phyloP scores from a whole-genome alignment of 306 rosid genomes.

The Rosa multiflora region DNA sequence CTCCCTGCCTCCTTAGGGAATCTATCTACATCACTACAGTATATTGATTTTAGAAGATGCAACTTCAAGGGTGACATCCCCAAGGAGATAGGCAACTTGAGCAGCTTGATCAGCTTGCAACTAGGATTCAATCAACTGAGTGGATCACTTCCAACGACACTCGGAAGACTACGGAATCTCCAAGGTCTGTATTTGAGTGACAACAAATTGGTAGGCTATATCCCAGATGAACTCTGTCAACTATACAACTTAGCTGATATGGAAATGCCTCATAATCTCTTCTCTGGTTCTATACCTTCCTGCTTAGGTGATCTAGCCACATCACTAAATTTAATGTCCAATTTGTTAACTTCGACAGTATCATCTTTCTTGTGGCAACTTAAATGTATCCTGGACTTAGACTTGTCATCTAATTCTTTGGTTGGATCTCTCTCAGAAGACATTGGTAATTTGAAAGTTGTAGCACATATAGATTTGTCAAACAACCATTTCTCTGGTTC shows the following conservation, averaged over 20 bases:
- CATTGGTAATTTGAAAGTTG: background rate
- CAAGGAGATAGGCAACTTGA: background rate
- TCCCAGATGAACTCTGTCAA: constrained; percentile 9
- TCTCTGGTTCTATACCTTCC: constrained; percentile 15
- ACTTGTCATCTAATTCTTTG: constrained; percentile 13
- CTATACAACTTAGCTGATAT: background rate
- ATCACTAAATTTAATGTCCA: background rate
- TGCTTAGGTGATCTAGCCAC: constrained; percentile 7
- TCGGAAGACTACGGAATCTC: background rate
- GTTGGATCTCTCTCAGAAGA: constrained; percentile 1
- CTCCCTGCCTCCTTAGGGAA: background rate
- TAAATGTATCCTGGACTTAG: background rate
- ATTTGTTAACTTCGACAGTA: constrained; percentile 8
- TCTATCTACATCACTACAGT: background rate
- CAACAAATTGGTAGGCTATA: constrained; percentile 3
- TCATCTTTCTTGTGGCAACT: background rate
- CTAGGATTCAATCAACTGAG: background rate
- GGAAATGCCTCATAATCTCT: background rate
- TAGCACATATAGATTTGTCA: background rate
- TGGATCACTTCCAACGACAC: constrained; percentile 8
- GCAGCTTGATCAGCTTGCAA: background rate
- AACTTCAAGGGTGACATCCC: constrained; percentile 8
- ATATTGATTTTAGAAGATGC: background rate
- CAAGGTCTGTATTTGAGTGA: background rate
- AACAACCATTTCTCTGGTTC: constrained; percentile 1